Evolutionary conservation across 306 rosid species (phyloP).

Genomic region (Cucumis hystrix): DNA sequence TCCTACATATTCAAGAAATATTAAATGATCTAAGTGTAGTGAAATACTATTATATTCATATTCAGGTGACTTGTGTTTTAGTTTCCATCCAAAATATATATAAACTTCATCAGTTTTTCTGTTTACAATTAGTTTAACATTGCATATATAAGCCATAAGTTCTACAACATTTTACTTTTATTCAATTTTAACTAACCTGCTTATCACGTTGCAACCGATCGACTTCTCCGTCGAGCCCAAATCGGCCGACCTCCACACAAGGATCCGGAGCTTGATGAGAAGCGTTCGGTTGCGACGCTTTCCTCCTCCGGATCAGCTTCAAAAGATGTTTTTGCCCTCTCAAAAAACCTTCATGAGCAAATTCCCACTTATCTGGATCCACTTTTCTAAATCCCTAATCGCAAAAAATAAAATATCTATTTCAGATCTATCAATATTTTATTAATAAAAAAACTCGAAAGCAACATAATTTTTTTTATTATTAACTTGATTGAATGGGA

Average conservation of each 20-base stretch:
- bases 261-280: constrained; percentile 22
- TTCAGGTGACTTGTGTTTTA: too few species aligned
- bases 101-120: too few species aligned
- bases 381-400: background rate
- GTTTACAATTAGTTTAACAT: too few species aligned
- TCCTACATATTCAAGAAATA: too few species aligned
- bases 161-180: too few species aligned
- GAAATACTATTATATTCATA: too few species aligned
- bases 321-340: constrained; percentile 65
- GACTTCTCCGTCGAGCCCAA: background rate
- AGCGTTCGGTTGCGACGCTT: constrained; percentile 15
- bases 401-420: background rate
- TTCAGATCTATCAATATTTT: background rate
- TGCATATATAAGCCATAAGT: too few species aligned
- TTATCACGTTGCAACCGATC: background rate
- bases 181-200: background rate
- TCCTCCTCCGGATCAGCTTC: constrained; percentile 62
- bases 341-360: constrained; percentile 51
- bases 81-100: too few species aligned
- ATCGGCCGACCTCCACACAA: background rate
- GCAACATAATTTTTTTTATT: too few species aligned
- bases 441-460: too few species aligned
- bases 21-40: too few species aligned
- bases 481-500: too few species aligned
- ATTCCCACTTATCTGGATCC: background rate